Base-by-base conservation (phyloP, 257 asterid species). In the Rauvolfia tetraphylla region DNA sequence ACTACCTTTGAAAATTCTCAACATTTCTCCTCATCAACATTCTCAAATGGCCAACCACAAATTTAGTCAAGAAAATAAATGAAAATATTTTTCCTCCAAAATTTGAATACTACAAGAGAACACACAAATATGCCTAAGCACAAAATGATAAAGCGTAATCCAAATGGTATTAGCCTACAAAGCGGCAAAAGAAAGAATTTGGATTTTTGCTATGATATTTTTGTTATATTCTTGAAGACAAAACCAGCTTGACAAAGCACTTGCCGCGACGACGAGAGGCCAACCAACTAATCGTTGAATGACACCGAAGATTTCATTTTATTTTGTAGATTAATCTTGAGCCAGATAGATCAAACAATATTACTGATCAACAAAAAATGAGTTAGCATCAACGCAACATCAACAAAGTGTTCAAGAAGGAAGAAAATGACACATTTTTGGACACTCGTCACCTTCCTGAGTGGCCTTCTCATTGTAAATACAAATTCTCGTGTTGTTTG, bases 81-180 rank as follows among this genome's bases (percentile, higher is more conserved):
- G 56, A 49, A 49, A 49, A 3, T 51, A 51, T 51, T 51, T 51
- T 29, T 73, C 75, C 57, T 51, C 69, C 76, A 34, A 51, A 76
- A 36, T 71, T 78, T 72, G 77, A 75, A 70, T 41, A 51, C 33
- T 18, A 3, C 41, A 57, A 70, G n/a, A 86, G 83, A 79, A 74
- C 79, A 73, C 27, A 68, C 61, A 77, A 57, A 63, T 54, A 68
- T 58, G n/a, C 83, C 78, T 80, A 71, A 78, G 36, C 83, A 82
- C 77, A 79, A 88, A 79, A 56, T 54, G 90, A 58, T 83, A 74
- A 84, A 46, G 77, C 68, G 86, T 80, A 83, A 86, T 89, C 90
- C 91, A 91, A 91, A 83, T 3, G 11, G 54, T 44, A 79, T 39
- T 46, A 80, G 78, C 78, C 69, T 72, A 87, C 92, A 88, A 88